These are phyloP conservation scores for Irineochytrium annulatum DNA, from an alignment of 192 early-diverging fungal genomes.

Conservation along the genomic window DNA sequence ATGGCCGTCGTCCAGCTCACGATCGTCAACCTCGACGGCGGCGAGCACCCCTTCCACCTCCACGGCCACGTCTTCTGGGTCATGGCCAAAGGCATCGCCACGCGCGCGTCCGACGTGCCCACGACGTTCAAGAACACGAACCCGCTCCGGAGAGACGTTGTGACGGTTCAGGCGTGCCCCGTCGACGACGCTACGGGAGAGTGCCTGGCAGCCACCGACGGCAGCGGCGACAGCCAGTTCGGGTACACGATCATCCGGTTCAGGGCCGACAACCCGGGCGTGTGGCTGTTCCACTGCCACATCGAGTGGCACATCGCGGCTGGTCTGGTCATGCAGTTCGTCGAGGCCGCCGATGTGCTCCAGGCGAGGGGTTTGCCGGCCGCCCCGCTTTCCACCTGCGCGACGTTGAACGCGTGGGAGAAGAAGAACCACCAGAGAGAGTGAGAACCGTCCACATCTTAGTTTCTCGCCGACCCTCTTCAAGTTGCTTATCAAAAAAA, in stretches of 20 bases:
- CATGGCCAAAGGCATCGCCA: conserved; percentile 50
- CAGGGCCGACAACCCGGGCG: conserved; percentile 75
- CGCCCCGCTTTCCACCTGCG: too few species aligned
- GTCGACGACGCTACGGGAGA: background rate
- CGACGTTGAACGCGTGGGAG: too few species aligned
- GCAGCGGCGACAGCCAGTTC: conserved; percentile 3
- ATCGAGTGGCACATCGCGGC: conserved; percentile 68
- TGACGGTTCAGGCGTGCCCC: conserved; percentile 15
- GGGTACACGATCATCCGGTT: conserved; percentile 70
- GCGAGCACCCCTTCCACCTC: conserved; percentile 68
- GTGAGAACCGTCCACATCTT: too few species aligned
- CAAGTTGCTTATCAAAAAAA: too few species aligned
- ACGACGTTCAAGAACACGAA: background rate
- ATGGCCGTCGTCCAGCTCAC: conserved; percentile 63
- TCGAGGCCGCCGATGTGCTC: conserved; percentile 60
- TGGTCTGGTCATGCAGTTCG: conserved; percentile 64
- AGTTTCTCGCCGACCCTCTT: too few species aligned
- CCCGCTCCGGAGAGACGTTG: conserved; percentile 11
- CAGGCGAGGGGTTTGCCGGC: too few species aligned
- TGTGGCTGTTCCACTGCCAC: conserved; percentile 86
- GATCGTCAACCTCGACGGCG: conserved; percentile 64
- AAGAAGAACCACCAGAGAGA: too few species aligned
- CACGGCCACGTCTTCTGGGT: conserved; percentile 75
- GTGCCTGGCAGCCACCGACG: background rate
- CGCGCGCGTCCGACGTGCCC: background rate